phyloP scores from a whole-genome alignment of 2,329 filamentous ascomycete species.

The Thelonectria blattea region DNA sequence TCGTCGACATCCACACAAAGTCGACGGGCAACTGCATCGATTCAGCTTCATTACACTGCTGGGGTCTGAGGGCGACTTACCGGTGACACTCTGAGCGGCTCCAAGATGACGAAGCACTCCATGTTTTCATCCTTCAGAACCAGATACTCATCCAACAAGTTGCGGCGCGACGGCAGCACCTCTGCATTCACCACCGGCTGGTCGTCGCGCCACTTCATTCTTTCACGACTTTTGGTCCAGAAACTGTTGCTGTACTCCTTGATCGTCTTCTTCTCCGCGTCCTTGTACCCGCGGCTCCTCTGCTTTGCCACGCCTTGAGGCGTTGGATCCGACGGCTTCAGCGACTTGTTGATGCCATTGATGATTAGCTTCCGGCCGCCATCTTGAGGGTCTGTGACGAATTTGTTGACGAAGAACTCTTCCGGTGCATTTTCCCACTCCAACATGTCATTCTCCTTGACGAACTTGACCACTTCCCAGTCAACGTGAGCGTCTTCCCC shows the following conservation, averaged over 20 bases:
- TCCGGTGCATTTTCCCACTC: conserved; percentile 52
- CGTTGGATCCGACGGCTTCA: conserved; percentile 70
- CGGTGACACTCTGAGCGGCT: conserved; percentile 77
- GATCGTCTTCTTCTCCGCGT: conserved; percentile 65
- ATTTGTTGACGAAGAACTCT: conserved; percentile 59
- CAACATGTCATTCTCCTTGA: conserved; percentile 44
- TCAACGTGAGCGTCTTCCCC: conserved; percentile 54
- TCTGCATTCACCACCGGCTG: conserved; percentile 84
- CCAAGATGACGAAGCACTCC: conserved; percentile 72
- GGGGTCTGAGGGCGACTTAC: conserved; percentile 54
- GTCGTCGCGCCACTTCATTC: conserved; percentile 62
- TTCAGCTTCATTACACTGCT: not conserved
- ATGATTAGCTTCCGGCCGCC: conserved; percentile 69
- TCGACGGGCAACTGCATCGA: conserved; percentile 66
- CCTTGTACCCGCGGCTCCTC: conserved; percentile 50
- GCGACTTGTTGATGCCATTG: conserved; percentile 57
- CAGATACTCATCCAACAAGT: conserved; percentile 75
- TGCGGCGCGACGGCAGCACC: conserved; percentile 76
- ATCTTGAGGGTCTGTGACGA: conserved; percentile 63
- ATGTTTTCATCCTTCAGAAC: conserved; percentile 54
- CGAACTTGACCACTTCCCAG: conserved; percentile 61
- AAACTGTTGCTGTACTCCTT: conserved; percentile 84
- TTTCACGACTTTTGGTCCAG: conserved; percentile 64
- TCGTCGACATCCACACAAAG: conserved; percentile 74
- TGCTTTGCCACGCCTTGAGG: conserved; percentile 61